Evolutionary conservation across 2,329 filamentous ascomycete genomes (phyloP), one percentile per base, ranked within the genome.

Genomic region (Trichoderma sp.): DNA sequence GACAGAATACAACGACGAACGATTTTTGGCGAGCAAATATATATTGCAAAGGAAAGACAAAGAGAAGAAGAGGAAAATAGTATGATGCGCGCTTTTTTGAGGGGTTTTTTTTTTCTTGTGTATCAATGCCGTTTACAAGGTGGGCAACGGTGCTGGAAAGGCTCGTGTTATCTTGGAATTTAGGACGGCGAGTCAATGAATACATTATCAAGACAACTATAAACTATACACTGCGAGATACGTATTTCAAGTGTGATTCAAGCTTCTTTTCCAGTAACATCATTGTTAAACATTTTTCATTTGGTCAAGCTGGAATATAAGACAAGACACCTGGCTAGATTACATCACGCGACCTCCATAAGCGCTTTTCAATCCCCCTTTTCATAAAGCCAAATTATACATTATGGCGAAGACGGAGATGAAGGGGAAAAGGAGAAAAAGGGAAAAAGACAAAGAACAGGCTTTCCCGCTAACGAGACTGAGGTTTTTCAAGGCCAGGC

Each of bases 281-380:
- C 11, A 58, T 18, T 2, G 18, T 11, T 43, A 21, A 30, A 18
- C 24, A 14, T 12, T n/a, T 57, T 58, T 21, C 9, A 14, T 53
- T 53, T 53, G 47, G 47, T 53, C 47, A 53, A 43, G 21, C 57
- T 53, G 51, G 64, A 58, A 58, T 67, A 67, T 58, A 67, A 24
- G 26, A 36, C 32, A 14, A 39, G 26, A 30, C n/a, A 21, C 47
- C 32, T 30, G 57, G 57, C 24, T 18, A 57, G 51, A 39, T 67
- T 67, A 43, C 64, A 39, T 67, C 64, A 43, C 30, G 3, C n/a
- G 28, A 15, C 26, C 26, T 26, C 24, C 34, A 39, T 58, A 30
- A 43, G 32, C 34, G 34, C 53, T 51, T 18, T 30, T 39, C 51
- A 12, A 12, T 58, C n/a, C 58, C 32, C 36, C 36, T 51, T 51